Base-by-base conservation (phyloP, 2,329 filamentous ascomycete genomes). In the Aspergillus udagawae region DNA sequence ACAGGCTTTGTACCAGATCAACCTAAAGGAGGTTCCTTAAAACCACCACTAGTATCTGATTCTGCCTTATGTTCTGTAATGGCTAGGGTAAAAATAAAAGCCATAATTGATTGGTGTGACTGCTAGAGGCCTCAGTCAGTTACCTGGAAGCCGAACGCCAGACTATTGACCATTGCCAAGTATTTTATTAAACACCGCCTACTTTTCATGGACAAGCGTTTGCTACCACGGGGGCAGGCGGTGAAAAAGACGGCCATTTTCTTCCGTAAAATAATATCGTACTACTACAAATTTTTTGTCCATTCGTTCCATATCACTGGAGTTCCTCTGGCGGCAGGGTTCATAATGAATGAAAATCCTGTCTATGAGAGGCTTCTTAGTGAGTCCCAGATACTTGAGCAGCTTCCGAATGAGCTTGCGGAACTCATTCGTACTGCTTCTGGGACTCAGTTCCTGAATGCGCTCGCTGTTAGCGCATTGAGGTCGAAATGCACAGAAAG, bases 351-450 rank as follows among this genome's bases (percentile, higher is more conserved):
- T 61, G 66, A 63, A 63, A 65, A 68, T 70, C 69, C 71, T 74
- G 65, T 67, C 65, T 68, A 69, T 61, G 64, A 79, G 76, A 80
- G 80, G 77, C 77, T 85, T 71, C 76, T 87, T 55, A 74, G 76
- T 66, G 82, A 87, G 61, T 69, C 71, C 53, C 65, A 70, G 52
- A 58, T 80, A 59, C 73, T 88, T 65, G 74, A 80, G 60, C 78
- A 86, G 65, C 74, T 96, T 65, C 89, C 91, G 44, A 75, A 80
- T 64, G 89, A 92, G 77, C 79, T 94, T 70, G 77, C 87, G 63
- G 80, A 84, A 67, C 79, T 88, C 63, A 83, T 94, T 72, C 82
- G 82, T 70, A 78, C 84, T 68, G 81, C 85, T 68, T 81, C 82
- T 58, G 82, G 86, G 69, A 80, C 82, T 64, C 82, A 83, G 68